A percentile compares a stretch with the other conserved stretches of the same genome.
phyloP scores from a whole-genome alignment of 768 basidiomycete species.

The Mycena galericulata region DNA sequence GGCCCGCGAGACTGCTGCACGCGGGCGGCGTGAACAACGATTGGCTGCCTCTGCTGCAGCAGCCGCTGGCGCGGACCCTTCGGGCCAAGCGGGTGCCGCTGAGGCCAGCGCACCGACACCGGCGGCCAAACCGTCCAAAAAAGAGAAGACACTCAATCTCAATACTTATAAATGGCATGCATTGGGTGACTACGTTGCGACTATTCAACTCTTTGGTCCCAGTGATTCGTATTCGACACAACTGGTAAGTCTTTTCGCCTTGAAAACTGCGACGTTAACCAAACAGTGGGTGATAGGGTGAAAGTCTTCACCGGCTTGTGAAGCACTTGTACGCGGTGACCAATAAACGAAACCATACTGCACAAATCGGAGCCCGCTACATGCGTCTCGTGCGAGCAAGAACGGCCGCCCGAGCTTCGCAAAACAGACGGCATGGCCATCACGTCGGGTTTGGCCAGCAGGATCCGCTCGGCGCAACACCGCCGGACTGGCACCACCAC shows the following conservation, averaged over 20 bases:
- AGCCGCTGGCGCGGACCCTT: neutral
- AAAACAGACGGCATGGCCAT: neutral
- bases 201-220: conserved; percentile 38
- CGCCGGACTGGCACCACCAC: neutral
- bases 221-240: conserved; percentile 40
- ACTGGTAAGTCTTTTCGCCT: conserved; percentile 30
- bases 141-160: conserved; percentile 39
- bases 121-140: neutral
- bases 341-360: neutral
- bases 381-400: neutral
- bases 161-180: conserved; percentile 45
- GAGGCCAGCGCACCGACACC: neutral
- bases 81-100: neutral
- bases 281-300: no score
- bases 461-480: neutral
- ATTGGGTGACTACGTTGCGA: conserved; percentile 36
- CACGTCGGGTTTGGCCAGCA: neutral
- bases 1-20: conserved; percentile 41
- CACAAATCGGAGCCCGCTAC: neutral
- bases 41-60: neutral
- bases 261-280: no score
- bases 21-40: conserved; percentile 21
- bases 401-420: neutral
- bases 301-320: conserved; percentile 51
- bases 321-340: neutral